A percentile compares a stretch with the other conserved stretches of the same genome.
Evolutionary conservation across 129 eudicot species (phyloP).

Genomic region (Sambucus nigra): DNA sequence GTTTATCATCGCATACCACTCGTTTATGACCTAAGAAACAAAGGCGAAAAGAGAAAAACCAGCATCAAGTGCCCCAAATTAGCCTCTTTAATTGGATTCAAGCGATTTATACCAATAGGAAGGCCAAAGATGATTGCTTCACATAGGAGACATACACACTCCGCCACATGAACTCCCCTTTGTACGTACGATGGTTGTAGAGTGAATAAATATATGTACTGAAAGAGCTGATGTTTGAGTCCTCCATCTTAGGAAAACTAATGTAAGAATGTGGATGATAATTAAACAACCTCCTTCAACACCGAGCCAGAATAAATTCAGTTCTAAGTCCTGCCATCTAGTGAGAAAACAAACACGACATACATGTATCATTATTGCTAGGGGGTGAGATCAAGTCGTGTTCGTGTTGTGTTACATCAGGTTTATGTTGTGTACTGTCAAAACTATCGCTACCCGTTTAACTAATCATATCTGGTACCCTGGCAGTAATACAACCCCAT

Average conservation of each 20-base stretch:
- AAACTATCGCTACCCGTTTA: too few relatives aligned
- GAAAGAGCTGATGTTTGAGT: conserved; percentile 11
- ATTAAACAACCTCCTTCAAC: conserved; percentile 18
- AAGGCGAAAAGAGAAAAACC: conserved; percentile 13
- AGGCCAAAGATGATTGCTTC: conserved; percentile 21
- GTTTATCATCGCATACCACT: conserved; percentile 13
- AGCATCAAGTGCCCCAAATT: conserved; percentile 13
- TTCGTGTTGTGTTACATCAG: not conserved
- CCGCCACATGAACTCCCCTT: conserved; percentile 16
- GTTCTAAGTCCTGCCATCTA: conserved; percentile 18
- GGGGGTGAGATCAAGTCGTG: not conserved
- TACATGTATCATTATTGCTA: not conserved
- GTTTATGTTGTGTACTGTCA: not conserved
- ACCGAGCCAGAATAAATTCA: conserved; percentile 25
- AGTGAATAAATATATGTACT: conserved; percentile 13
- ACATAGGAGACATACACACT: conserved; percentile 15
- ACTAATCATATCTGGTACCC: too few relatives aligned
- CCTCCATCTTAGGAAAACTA: conserved; percentile 17
- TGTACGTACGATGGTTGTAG: conserved; percentile 10
- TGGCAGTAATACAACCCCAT: too few relatives aligned
- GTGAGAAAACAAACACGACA: not conserved
- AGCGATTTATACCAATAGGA: not conserved
- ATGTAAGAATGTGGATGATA: conserved; percentile 4
- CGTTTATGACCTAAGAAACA: conserved; percentile 16
- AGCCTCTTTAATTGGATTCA: not conserved